These are phyloP conservation scores for Dothiorella sarmentorum DNA, from an alignment of 2,329 filamentous ascomycete species.

Conservation along the genomic window DNA sequence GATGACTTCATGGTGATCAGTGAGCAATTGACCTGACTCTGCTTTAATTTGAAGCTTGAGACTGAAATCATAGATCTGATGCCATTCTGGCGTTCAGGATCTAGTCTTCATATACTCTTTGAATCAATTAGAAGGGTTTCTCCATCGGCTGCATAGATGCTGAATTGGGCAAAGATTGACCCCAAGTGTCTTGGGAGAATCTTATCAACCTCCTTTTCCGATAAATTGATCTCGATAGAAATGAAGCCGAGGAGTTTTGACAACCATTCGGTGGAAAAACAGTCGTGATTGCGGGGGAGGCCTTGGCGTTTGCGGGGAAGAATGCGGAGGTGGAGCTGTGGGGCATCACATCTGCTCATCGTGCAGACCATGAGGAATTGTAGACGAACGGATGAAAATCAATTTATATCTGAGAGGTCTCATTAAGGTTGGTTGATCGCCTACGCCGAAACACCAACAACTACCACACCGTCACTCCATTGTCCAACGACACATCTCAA, in stretches of 20 bases:
- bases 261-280: neutral
- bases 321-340: neutral
- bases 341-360: too few relatives aligned
- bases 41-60: neutral
- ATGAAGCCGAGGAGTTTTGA: neutral
- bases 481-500: too few relatives aligned
- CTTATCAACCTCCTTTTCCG: neutral
- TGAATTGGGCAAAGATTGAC: neutral
- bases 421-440: too few relatives aligned
- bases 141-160: neutral
- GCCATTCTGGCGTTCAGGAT: neutral
- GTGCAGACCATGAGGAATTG: too few relatives aligned
- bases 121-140: neutral
- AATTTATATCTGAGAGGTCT: too few relatives aligned
- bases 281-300: neutral
- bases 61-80: neutral
- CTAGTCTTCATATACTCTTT: neutral
- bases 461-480: neutral
- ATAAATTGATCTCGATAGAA: neutral
- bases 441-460: too few relatives aligned
- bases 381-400: too few relatives aligned
- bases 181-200: neutral
- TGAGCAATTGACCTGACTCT: neutral
- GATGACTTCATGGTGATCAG: slow-evolving; percentile 18
- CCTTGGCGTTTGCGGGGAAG: slow-evolving; percentile 13